Base-by-base conservation (phyloP, 352 stramenopile species). In the Blastocystis sp. region DNA sequence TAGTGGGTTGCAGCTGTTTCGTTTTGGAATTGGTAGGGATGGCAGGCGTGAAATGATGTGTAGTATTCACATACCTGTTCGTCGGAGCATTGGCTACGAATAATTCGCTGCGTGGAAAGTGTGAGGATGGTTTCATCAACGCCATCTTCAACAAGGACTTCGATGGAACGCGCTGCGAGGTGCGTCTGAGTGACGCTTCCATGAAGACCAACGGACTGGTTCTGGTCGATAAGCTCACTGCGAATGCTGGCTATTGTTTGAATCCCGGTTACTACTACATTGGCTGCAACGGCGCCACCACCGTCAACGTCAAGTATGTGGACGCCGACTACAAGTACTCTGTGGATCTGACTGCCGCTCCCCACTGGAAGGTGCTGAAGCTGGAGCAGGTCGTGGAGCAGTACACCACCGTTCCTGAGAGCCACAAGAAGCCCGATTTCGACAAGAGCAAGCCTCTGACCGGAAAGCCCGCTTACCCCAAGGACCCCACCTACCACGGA, bases 361-460 rank as follows among this genome's bases (percentile, higher is more conserved):
- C 34, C 34, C 9, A 72, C 61, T 51, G 29, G 32, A 49, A 46
- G 34, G 21, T 72, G 7, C 61, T 72, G 11, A 72, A 72, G 34
- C 36, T 72, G 61, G 61, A 72, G 4, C 34, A 72, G 27, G 61
- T 72, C 24, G 32, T 24, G 16, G 61, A 72, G 36, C 4, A 40
- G 18, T 72, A 36, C 32, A 72, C 61, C 14, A 53, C 29, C 34
- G 61, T 72, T 40, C 61, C 61, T 49, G 32, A 38, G 21, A 44
- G 61, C 36, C 32, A 53, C 32, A 72, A 34, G 34, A 72, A 9
- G 4, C 61, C 29, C 21, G 61, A 72, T 18, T 32, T 72, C 40
- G 61, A 72, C 34, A 72, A 72, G 61, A 72, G 61, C 61, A 72
- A 72, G 61, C 61, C 61, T 44, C 32, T 72, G 14, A 72, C 61